Base-by-base conservation (phyloP, 1,284 basidiomycete species). In the Austroboletus niveus region DNA sequence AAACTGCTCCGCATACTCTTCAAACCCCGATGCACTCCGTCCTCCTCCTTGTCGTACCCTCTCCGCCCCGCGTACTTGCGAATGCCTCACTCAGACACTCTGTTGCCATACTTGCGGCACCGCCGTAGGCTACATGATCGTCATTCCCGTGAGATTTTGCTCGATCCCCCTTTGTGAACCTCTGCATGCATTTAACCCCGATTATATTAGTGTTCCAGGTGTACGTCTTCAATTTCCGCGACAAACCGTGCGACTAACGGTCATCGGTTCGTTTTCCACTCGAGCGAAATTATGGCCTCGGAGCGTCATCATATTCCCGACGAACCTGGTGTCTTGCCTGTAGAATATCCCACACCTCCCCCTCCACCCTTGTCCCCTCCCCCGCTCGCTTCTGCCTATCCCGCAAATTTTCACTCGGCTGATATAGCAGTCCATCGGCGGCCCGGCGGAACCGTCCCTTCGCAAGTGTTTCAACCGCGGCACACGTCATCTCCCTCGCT, bases 201-300 rank as follows among this genome's bases (percentile, higher is more conserved):
- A 47, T 54, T 53, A 44, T 36, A 44, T 46, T 58, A 86, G 74
- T 91, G 89, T 66, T 61, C 72, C 17, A 81, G 82, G 41, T 92
- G 89, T 68, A 89, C 84, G 17, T 80, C 82, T n/a, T 85, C 84
- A 3, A 80, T 82, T 49, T 76, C 77, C 45, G 76, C 76, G 4
- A 79, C 77, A 53, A 85, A 85, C 64, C 84, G 82, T 60, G 81
- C 77, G 22, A 88, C 86, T 43, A 94, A 93, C 67, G 89, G 90
- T 6, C 91, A 94, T 65, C 85, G 91, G 24, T 93, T 90, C 63
- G 91, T 94, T 30, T 92, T 94, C 68, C 90, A 93, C 72, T 87
- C 89, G 47, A 80, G 74, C 60, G 88, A 91, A 69, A 84, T 94
- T 47, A 60, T 68, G n/a, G 81, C 82, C 10, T 78, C 79, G 31